Conservation (phyloP, 2,329 filamentous ascomycete species). For the Lasiodiplodia citricola region DNA sequence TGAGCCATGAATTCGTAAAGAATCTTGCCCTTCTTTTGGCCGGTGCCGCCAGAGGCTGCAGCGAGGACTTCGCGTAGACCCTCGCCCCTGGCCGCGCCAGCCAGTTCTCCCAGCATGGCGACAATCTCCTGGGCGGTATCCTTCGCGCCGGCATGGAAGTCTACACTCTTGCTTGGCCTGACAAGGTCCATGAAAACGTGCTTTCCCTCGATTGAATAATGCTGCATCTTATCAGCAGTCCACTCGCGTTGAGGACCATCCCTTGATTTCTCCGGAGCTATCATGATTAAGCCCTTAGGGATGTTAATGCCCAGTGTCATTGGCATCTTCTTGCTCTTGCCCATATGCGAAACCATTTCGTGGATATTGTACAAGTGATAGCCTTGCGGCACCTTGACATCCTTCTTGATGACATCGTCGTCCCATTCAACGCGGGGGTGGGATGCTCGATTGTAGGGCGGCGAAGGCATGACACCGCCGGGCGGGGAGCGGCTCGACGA, state of each 20-base stretch:
- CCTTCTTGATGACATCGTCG: slow-evolving; percentile 50
- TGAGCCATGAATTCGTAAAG: slow-evolving; percentile 97
- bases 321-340: slow-evolving; percentile 97
- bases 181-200: slow-evolving; percentile 96
- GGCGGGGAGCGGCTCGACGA: slow-evolving; percentile 29
- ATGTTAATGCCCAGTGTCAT: slow-evolving; percentile 96
- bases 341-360: slow-evolving; percentile 96
- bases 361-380: slow-evolving; percentile 97
- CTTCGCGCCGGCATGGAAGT: slow-evolving; percentile 96
- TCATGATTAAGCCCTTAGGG: slow-evolving; percentile 84
- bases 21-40: slow-evolving; percentile 81
- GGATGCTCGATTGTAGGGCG: slow-evolving; percentile 52
- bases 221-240: slow-evolving; percentile 93
- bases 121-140: slow-evolving; percentile 96
- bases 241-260: slow-evolving; percentile 90
- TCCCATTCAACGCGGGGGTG: slow-evolving; percentile 43
- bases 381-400: slow-evolving; percentile 51
- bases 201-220: slow-evolving; percentile 97
- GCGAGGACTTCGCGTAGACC: slow-evolving; percentile 83
- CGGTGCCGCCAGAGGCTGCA: slow-evolving; percentile 69
- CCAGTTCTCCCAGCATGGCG: slow-evolving; percentile 82
- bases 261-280: slow-evolving; percentile 81
- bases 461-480: slow-evolving; percentile 57
- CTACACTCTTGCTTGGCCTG: slow-evolving; percentile 88
- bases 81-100: slow-evolving; percentile 83